A percentile compares a stretch with the other conserved stretches of the same genome.
Conservation (phyloP, 805 yeast species). For the Peterozyma toletana region DNA sequence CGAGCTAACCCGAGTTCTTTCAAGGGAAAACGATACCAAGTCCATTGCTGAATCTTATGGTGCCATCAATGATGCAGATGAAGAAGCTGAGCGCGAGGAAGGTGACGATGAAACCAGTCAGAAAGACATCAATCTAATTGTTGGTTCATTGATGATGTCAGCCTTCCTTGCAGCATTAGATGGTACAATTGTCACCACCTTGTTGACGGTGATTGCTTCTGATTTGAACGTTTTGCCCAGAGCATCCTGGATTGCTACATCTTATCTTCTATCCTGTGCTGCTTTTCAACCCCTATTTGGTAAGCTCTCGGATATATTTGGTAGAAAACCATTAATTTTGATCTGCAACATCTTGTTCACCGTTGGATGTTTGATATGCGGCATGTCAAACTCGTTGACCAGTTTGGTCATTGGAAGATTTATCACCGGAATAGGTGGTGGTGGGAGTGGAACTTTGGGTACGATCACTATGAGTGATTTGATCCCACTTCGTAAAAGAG, state of each 20-base stretch:
- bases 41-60: not conserved
- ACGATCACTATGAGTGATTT: conserved; percentile 73
- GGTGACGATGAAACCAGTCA: not conserved
- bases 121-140: conserved; percentile 7
- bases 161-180: conserved; percentile 41
- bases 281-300: conserved; percentile 52
- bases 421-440: conserved; percentile 83
- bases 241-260: conserved; percentile 34
- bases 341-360: conserved; percentile 23
- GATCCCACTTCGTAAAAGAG: conserved; percentile 69
- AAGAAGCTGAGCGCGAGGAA: not conserved
- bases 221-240: conserved; percentile 38
- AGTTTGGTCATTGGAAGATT: conserved; percentile 49
- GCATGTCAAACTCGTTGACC: conserved; percentile 30
- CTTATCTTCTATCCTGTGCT: conserved; percentile 31
- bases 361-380: conserved; percentile 34
- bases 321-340: conserved; percentile 32
- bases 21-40: conserved; percentile 1
- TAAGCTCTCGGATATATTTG: conserved; percentile 46
- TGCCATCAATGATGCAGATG: not conserved
- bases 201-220: conserved; percentile 41
- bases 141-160: conserved; percentile 35
- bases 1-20: conserved; percentile 6
- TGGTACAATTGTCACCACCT: conserved; percentile 45
- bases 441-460: conserved; percentile 70